Evolutionary conservation across 768 basidiomycete genomes (phyloP).

Genomic region (Boletus vinaceobasis): DNA sequence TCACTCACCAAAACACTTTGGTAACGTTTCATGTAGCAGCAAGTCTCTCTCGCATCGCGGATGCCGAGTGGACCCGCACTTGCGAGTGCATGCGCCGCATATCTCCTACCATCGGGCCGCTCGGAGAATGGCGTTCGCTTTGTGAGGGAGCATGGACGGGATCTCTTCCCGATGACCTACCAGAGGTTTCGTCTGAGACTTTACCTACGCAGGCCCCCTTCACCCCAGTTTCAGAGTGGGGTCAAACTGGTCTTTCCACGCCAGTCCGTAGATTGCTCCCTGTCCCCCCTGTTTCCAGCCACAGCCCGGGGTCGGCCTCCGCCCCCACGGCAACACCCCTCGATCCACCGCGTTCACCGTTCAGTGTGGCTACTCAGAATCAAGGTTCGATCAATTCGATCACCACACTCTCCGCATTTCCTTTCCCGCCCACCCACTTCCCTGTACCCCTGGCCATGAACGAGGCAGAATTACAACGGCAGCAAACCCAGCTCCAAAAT

Average conservation of each 20-base stretch:
- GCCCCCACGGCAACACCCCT: constrained; percentile 1
- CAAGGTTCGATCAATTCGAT: constrained; percentile 44
- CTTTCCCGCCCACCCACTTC: constrained; percentile 67
- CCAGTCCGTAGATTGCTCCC: constrained; percentile 22
- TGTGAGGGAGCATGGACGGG: constrained; percentile 78
- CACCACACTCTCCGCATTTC: constrained; percentile 72
- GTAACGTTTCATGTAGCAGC: constrained; percentile 63
- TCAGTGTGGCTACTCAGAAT: constrained; percentile 13
- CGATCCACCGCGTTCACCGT: constrained; percentile 27
- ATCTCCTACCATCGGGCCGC: constrained; percentile 62
- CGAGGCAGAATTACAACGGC: constrained; percentile 25
- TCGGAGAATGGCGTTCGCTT: constrained; percentile 68
- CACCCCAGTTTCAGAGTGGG: constrained; percentile 29
- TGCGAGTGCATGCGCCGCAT: constrained; percentile 71
- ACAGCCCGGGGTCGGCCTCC: constrained; percentile 12
- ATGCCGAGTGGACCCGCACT: constrained; percentile 70
- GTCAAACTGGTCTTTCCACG: constrained; percentile 19
- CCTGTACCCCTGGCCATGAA: constrained; percentile 50
- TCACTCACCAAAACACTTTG: constrained; percentile 58
- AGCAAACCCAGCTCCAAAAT: constrained; percentile 24
- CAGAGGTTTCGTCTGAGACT: constrained; percentile 12
- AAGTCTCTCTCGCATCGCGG: constrained; percentile 65
- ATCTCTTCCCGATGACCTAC: constrained; percentile 31
- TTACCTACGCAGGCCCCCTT: neutral
- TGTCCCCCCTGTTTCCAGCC: constrained; percentile 13